Evolutionary conservation across 768 basidiomycete genomes (phyloP), one percentile per base, ranked within the genome.

Genomic region (Hygrocybe coccinea): DNA sequence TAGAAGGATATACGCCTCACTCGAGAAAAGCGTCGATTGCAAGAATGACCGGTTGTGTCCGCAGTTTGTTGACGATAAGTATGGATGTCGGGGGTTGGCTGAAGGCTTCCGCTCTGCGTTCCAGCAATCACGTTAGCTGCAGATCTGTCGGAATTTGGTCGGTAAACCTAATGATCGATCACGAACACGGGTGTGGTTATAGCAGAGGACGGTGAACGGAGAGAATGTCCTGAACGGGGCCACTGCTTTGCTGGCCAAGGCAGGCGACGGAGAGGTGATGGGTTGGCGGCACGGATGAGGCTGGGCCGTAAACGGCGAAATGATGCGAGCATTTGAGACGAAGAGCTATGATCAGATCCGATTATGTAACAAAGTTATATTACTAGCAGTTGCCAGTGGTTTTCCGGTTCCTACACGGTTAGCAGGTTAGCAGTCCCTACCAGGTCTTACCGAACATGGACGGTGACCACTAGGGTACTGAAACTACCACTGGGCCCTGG

Each of bases 11-110:
- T 29, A 15, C 8, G 6, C 73, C 83, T 53, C 55, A 89, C 88
- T 78, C 76, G 51, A 90, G 80, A 60, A 91, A 79, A 6, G 85
- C 81, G 59, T 87, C 80, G 56, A 90, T 89, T 2, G 88, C 87
- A 24, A 83, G 79, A 51, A 88, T 80, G 55, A 91, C 88, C 8
- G 85, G 85, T 54, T 83, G 81, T 37, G 89, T 91, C 44, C 89
- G 81, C 33, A 87, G 74, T 68, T 91, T 91, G 73, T 91, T 91
- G 12, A 91, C 87, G 59, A 91, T 80, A 50, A 91, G 79, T 39
- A 89, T 83, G 43, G 81, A 76, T 64, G 82, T 81, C 41, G 82
- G 85, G 22, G 80, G 75, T 49, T 70, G 64, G 17, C 68, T 63
- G 21, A 69, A 58, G 21, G 66, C 61, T 54, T 59, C 59, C 66